phyloP scores from a whole-genome alignment of 2,329 filamentous ascomycete genomes.

The Mollisiaceae sp. region DNA sequence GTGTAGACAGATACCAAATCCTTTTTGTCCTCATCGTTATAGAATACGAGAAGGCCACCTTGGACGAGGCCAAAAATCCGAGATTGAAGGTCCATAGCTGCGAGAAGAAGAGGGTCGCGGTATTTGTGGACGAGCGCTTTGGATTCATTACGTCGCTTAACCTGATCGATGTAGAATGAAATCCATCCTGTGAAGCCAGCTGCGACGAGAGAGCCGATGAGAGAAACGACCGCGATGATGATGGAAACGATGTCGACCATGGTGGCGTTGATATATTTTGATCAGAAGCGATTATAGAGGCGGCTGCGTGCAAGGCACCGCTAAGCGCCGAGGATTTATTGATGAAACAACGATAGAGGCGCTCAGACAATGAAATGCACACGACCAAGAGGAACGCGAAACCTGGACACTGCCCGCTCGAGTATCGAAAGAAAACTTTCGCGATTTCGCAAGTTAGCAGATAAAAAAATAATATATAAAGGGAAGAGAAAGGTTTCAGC shows the following conservation, averaged over 20 bases:
- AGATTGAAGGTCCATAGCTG: conserved; percentile 36
- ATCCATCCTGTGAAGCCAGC: conserved; percentile 39
- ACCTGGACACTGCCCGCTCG: not conserved
- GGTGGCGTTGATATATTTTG: not conserved
- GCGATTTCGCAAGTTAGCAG: not conserved
- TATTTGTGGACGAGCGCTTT: conserved; percentile 38
- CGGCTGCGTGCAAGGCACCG: not conserved
- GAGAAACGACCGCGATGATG: conserved; percentile 36
- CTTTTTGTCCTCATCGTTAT: conserved; percentile 28
- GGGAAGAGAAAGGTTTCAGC: not conserved
- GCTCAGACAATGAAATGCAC: not conserved
- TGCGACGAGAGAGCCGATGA: conserved; percentile 35
- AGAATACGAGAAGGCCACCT: conserved; percentile 26
- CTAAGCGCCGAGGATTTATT: not conserved
- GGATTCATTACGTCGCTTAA: conserved; percentile 33
- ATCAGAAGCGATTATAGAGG: not conserved
- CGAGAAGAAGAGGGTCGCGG: conserved; percentile 36
- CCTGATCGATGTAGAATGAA: conserved; percentile 37
- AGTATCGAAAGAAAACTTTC: not conserved
- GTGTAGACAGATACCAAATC: conserved; percentile 36
- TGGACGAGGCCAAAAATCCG: conserved; percentile 34
- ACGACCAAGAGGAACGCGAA: not conserved
- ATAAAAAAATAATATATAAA: not conserved
- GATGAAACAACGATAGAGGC: not conserved
- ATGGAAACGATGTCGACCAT: conserved; percentile 37